Percentiles rank a stretch among this genome's conserved stretches.
phyloP scores from a whole-genome alignment of 2,329 filamentous ascomycete species.

The Colletotrichum echinochloae region DNA sequence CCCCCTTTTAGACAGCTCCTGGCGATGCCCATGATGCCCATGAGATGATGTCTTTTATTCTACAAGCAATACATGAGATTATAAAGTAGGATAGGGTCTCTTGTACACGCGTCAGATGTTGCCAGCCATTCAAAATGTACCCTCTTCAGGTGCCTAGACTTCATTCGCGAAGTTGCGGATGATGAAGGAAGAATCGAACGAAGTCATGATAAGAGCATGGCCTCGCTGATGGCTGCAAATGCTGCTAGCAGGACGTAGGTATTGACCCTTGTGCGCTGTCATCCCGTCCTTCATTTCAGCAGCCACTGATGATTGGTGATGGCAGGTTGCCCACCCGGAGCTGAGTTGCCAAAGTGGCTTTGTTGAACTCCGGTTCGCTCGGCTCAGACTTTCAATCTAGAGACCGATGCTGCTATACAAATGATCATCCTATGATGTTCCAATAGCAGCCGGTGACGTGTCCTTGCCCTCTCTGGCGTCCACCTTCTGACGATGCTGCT shows the following conservation, averaged over 20 bases:
- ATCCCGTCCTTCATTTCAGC: neutral
- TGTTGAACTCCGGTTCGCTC: neutral
- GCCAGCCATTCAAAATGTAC: neutral
- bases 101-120: neutral
- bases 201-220: neutral
- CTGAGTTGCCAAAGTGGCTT: neutral
- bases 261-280: neutral
- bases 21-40: neutral
- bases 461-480: slow-evolving; percentile 47
- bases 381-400: neutral
- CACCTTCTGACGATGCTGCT: slow-evolving; percentile 80
- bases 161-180: neutral
- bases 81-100: neutral
- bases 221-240: neutral
- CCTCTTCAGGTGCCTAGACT: neutral
- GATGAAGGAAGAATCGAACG: neutral
- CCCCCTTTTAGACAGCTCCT: neutral
- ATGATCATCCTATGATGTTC: slow-evolving; percentile 7
- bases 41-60: slow-evolving; percentile 1
- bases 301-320: neutral
- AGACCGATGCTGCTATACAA: neutral
- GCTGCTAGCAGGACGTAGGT: neutral
- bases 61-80: slow-evolving; percentile 1
- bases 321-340: neutral
- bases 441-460: slow-evolving; percentile 37